Conservation (phyloP, 495 filamentous ascomycete genomes). For the Aspergillus sparsus region DNA sequence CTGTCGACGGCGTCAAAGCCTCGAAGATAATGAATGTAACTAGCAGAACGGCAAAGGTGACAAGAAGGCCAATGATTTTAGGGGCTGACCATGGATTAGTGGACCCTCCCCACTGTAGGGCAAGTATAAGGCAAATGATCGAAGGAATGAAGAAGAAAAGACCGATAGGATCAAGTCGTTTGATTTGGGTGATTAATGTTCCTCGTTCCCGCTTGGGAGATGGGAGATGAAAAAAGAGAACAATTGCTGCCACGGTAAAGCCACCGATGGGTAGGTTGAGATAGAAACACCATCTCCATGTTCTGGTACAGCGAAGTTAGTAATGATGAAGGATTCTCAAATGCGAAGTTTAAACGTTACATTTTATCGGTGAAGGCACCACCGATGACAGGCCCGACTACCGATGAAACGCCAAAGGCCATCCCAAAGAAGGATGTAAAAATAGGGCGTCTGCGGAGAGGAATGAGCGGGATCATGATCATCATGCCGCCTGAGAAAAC, state of each 20-base stretch:
- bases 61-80: conserved; percentile 40
- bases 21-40: conserved; percentile 30
- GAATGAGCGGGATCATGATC: conserved; percentile 4
- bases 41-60: conserved; percentile 31
- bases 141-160: conserved; percentile 9
- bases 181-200: conserved; percentile 1
- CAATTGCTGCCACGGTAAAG: conserved; percentile 1
- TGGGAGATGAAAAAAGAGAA: background rate
- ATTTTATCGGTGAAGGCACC: conserved; percentile 10
- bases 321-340: too few relatives aligned
- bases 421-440: conserved; percentile 4
- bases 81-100: conserved; percentile 39
- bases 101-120: conserved; percentile 46
- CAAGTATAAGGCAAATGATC: conserved; percentile 45
- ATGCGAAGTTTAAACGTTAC: background rate
- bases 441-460: conserved; percentile 5
- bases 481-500: conserved; percentile 11
- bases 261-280: conserved; percentile 11
- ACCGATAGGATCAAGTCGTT: conserved; percentile 1
- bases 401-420: conserved; percentile 11
- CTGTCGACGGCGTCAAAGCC: conserved; percentile 27
- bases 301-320: background rate
- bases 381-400: conserved; percentile 10
- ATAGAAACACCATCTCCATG: conserved; percentile 16
- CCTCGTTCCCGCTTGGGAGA: background rate